Conservation (phyloP, 805 yeast genomes). For the Lipomyces kockii region DNA sequence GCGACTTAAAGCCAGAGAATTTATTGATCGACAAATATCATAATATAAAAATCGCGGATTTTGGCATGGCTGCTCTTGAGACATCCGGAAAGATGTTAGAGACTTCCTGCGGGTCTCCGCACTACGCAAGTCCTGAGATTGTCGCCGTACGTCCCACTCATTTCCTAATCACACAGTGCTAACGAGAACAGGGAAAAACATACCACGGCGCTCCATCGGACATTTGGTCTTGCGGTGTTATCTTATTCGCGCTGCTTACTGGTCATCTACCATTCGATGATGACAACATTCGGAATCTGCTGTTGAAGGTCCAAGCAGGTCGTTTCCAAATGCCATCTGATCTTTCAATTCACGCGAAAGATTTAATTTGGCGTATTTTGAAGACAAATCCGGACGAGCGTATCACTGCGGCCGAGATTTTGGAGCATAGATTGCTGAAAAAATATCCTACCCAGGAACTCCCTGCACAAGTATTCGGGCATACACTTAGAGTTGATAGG, state of each 20-base stretch:
- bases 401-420: conserved; percentile 75
- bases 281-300: conserved; percentile 84
- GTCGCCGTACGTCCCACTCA: conserved; percentile 56
- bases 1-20: conserved; percentile 80
- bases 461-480: conserved; percentile 23
- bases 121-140: conserved; percentile 97
- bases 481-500: conserved; percentile 41
- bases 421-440: conserved; percentile 77
- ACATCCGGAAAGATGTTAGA: conserved; percentile 79
- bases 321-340: conserved; percentile 80
- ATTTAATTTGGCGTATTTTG: conserved; percentile 78
- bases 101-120: conserved; percentile 98
- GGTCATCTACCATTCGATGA: conserved; percentile 98
- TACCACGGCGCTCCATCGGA: conserved; percentile 98
- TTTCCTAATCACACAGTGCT: neutral
- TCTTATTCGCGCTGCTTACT: conserved; percentile 87
- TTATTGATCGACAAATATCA: conserved; percentile 75
- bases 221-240: conserved; percentile 93
- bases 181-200: conserved; percentile 63
- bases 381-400: conserved; percentile 80
- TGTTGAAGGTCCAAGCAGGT: conserved; percentile 91
- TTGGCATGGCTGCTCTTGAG: conserved; percentile 98
- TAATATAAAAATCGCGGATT: conserved; percentile 95
- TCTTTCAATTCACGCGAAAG: conserved; percentile 82
- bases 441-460: conserved; percentile 57